These are phyloP conservation scores for Mimosa pudica DNA, from an alignment of 306 rosid species.

Conservation along the genomic window DNA sequence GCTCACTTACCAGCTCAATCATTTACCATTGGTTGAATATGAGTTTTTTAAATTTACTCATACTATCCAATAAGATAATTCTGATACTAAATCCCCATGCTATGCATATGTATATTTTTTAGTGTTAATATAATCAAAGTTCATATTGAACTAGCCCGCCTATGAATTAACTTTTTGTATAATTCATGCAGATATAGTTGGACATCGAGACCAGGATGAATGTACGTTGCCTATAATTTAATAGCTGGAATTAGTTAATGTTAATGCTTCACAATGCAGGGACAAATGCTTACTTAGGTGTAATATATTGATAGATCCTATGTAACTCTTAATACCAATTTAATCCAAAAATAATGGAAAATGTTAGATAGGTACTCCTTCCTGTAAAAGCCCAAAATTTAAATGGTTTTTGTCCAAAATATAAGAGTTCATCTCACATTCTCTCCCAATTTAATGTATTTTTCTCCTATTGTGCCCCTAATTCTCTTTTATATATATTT, in stretches of 20 bases:
- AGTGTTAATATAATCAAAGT: background rate
- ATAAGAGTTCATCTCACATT: too few relatives aligned
- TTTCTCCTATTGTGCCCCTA: too few relatives aligned
- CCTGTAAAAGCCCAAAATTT: too few relatives aligned
- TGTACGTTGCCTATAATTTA: background rate
- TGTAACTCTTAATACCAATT: background rate
- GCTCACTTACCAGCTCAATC: too few relatives aligned
- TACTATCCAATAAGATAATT: background rate
- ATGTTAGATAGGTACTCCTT: background rate
- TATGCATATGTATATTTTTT: background rate
- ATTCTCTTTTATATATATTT: too few relatives aligned
- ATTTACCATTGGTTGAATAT: too few relatives aligned
- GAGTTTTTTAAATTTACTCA: background rate
- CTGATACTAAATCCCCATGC: too few relatives aligned
- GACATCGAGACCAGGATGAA: background rate
- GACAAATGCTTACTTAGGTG: background rate
- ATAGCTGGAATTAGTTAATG: background rate
- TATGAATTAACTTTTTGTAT: background rate
- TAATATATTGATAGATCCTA: constrained; percentile 1
- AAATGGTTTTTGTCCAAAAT: too few relatives aligned
- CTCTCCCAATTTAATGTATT: too few relatives aligned
- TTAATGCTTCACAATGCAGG: background rate
- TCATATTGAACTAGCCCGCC: background rate
- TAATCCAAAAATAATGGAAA: background rate
- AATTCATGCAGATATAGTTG: background rate